These are phyloP conservation scores for Lachnellula cervina DNA, from an alignment of 2,329 filamentous ascomycete species.

Conservation along the genomic window DNA sequence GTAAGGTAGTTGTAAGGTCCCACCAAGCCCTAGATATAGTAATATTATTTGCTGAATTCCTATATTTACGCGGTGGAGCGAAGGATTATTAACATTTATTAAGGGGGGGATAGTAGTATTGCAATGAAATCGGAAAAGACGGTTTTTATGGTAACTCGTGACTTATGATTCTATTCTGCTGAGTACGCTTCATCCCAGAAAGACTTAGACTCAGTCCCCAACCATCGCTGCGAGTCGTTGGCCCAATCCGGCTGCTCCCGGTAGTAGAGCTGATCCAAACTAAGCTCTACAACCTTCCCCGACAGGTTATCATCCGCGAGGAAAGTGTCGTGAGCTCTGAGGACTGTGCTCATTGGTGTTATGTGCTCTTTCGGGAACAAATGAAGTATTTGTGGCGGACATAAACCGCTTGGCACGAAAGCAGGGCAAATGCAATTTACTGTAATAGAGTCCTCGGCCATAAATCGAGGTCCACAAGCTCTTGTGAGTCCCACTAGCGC, in stretches of 20 bases:
- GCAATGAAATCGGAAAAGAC: too few relatives aligned
- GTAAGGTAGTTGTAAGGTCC: too few relatives aligned
- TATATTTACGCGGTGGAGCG: too few relatives aligned
- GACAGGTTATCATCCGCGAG: slow-evolving; percentile 32
- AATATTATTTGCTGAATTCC: too few relatives aligned
- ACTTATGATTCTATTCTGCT: not conserved
- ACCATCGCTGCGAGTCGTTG: slow-evolving; percentile 38
- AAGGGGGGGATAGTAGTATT: too few relatives aligned
- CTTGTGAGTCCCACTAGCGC: slow-evolving; percentile 31
- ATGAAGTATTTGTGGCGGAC: slow-evolving; percentile 24
- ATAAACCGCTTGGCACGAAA: slow-evolving; percentile 33
- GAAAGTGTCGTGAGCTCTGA: slow-evolving; percentile 33
- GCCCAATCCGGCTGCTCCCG: slow-evolving; percentile 35
- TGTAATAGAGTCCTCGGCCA: slow-evolving; percentile 30
- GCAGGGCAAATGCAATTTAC: slow-evolving; percentile 35
- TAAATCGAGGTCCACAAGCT: slow-evolving; percentile 26
- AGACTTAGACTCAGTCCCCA: not conserved
- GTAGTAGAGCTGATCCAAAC: slow-evolving; percentile 37
- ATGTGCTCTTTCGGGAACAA: slow-evolving; percentile 32
- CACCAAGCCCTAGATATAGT: too few relatives aligned
- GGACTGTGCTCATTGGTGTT: slow-evolving; percentile 33
- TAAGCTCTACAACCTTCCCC: slow-evolving; percentile 38
- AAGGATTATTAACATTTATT: too few relatives aligned
- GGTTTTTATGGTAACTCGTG: too few relatives aligned
- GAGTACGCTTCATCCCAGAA: not conserved